Percentiles rank a stretch among this genome's conserved stretches.
Evolutionary conservation across 2,329 filamentous ascomycete genomes (phyloP).

Genomic region (Cytospora paraplurivora): DNA sequence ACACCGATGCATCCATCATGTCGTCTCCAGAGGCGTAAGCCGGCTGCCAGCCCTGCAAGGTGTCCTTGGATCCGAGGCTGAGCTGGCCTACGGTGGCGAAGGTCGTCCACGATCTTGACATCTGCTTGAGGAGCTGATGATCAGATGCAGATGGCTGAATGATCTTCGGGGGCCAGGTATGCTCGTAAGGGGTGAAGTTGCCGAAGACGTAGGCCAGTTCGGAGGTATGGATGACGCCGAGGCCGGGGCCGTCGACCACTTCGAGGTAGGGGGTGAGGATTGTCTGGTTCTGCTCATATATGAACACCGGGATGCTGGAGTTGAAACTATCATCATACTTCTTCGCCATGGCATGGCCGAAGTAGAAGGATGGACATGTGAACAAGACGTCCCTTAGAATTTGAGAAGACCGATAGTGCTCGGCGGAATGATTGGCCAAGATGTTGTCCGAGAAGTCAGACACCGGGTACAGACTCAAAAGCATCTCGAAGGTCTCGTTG

Average conservation of each 20-base stretch:
- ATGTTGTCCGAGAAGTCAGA: not conserved
- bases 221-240: slow-evolving; percentile 9
- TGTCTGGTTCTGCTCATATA: slow-evolving; percentile 13
- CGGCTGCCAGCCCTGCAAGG: not conserved
- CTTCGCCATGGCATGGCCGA: slow-evolving; percentile 10
- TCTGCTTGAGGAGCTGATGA: slow-evolving; percentile 1
- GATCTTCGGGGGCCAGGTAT: not conserved
- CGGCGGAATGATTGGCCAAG: not conserved
- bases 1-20: not conserved
- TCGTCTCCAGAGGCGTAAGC: not conserved
- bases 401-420: slow-evolving; percentile 1
- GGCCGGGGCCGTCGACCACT: not conserved
- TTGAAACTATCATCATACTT: not conserved
- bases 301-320: slow-evolving; percentile 3
- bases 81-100: slow-evolving; percentile 4
- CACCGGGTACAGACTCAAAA: slow-evolving; percentile 3
- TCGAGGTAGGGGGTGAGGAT: slow-evolving; percentile 10
- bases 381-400: slow-evolving; percentile 10
- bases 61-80: not conserved
- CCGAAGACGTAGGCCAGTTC: slow-evolving; percentile 11
- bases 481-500: slow-evolving; percentile 1
- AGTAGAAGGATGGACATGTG: slow-evolving; percentile 11
- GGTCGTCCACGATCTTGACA: slow-evolving; percentile 8
- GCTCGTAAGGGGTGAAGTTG: slow-evolving; percentile 11
- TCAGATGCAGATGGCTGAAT: not conserved